Conservation (phyloP, 306 rosid species). For the Prunus campanulata region DNA sequence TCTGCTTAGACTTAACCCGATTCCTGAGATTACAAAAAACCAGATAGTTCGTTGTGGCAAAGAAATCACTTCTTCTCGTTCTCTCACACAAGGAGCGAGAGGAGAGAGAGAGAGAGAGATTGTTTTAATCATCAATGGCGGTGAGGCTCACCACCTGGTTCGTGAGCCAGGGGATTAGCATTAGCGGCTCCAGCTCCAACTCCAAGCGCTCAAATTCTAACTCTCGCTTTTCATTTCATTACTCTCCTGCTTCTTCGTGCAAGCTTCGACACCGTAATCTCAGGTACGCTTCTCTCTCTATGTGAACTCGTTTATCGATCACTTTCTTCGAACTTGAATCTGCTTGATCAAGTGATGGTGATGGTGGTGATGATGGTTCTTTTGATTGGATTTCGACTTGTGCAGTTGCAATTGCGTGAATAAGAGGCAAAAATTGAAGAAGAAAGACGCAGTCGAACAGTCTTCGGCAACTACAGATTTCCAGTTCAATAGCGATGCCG, state of each 20-base stretch:
- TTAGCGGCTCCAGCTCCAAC: conserved; percentile 16
- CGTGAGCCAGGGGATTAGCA: conserved; percentile 42
- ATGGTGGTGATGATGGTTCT: neutral
- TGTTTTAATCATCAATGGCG: conserved; percentile 40
- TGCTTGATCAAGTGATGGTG: neutral
- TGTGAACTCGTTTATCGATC: neutral
- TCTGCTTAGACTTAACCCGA: neutral
- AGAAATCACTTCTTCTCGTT: conserved; percentile 1
- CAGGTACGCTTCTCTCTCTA: conserved; percentile 36
- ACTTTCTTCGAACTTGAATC: neutral
- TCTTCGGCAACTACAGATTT: conserved; percentile 40
- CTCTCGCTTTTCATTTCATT: conserved; percentile 29
- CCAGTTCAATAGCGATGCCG: conserved; percentile 42
- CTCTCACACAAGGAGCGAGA: neutral
- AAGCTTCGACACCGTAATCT: conserved; percentile 55
- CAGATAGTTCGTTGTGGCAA: conserved; percentile 2
- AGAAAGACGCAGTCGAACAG: conserved; percentile 49
- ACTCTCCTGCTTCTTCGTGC: conserved; percentile 44
- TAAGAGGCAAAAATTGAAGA: conserved; percentile 59
- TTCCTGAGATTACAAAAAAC: neutral
- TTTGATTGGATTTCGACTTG: neutral
- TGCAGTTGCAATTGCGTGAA: conserved; percentile 64
- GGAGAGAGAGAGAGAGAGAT: conserved; percentile 8
- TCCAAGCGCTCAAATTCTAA: conserved; percentile 22
- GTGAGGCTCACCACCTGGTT: conserved; percentile 56